Conservation (phyloP, 2,329 filamentous ascomycete species). For the Talaromyces funiculosus region DNA sequence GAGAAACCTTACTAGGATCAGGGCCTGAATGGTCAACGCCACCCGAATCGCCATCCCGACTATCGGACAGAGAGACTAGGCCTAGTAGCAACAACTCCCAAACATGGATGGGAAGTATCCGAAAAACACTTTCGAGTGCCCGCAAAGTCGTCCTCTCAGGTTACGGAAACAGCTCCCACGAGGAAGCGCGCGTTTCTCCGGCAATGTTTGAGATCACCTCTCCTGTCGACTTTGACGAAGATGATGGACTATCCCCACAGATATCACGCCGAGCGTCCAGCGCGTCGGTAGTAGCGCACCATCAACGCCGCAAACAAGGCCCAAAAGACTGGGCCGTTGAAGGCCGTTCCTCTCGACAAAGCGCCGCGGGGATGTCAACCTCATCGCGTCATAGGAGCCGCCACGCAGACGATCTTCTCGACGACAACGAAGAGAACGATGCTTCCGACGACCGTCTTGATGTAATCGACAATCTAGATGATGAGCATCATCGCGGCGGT, state of each 20-base stretch:
- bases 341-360: conserved; percentile 14
- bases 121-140: conserved; percentile 54
- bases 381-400: not conserved
- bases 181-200: not conserved
- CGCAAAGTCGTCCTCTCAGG: conserved; percentile 18
- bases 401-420: not conserved
- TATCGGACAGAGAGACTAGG: conserved; percentile 8
- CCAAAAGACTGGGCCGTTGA: conserved; percentile 48
- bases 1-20: conserved; percentile 47
- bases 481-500: not conserved
- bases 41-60: conserved; percentile 19
- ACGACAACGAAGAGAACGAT: not conserved
- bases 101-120: conserved; percentile 64
- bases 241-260: conserved; percentile 21
- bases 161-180: not conserved
- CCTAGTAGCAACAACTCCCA: conserved; percentile 31
- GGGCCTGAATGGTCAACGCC: conserved; percentile 25
- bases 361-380: not conserved
- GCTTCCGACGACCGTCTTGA: not conserved
- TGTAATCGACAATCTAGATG: not conserved
- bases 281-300: conserved; percentile 37
- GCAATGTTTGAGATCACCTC: conserved; percentile 16
- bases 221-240: conserved; percentile 17
- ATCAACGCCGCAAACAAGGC: conserved; percentile 48
- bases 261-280: conserved; percentile 44